Evolutionary conservation across 2,329 filamentous ascomycete genomes (phyloP).

Genomic region (Elsinoe australis): DNA sequence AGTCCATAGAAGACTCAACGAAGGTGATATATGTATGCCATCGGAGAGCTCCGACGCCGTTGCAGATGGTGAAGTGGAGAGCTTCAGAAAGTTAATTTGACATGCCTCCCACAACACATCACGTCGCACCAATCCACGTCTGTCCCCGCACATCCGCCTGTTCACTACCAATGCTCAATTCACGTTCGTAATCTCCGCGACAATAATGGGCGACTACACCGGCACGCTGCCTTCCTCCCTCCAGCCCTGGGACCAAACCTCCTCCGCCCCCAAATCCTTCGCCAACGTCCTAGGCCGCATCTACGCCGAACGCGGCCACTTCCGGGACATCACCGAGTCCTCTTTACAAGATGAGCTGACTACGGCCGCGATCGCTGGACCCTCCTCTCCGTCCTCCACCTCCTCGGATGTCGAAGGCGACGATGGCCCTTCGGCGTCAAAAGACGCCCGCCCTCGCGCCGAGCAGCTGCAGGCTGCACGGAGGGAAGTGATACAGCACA

Average conservation of each 20-base stretch:
- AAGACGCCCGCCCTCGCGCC: constrained; percentile 27
- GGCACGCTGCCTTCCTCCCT: constrained; percentile 32
- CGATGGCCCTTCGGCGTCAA: constrained; percentile 17
- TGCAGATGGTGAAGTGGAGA: constrained; percentile 5
- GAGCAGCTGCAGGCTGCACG: constrained; percentile 36
- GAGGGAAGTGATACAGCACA: constrained; percentile 36
- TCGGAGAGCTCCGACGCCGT: constrained; percentile 10
- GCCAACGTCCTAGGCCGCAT: constrained; percentile 70
- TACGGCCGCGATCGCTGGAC: constrained; percentile 36
- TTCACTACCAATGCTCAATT: no score
- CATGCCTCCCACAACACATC: background rate
- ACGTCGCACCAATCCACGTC: background rate
- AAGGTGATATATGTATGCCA: background rate
- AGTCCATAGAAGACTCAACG: background rate
- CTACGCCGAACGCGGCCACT: constrained; percentile 69
- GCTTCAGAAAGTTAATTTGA: constrained; percentile 17
- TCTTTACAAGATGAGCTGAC: constrained; percentile 62
- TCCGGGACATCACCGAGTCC: constrained; percentile 70
- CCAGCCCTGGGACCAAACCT: constrained; percentile 48
- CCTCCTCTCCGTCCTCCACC: constrained; percentile 37
- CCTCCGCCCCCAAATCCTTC: constrained; percentile 54
- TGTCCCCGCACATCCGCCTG: background rate
- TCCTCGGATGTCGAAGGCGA: constrained; percentile 38
- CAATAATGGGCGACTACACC: constrained; percentile 16
- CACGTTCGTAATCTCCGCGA: no score